Evolutionary conservation across 1,284 basidiomycete genomes (phyloP), one percentile per base, ranked within the genome.

Genomic region (Ceratobasidium sp.): DNA sequence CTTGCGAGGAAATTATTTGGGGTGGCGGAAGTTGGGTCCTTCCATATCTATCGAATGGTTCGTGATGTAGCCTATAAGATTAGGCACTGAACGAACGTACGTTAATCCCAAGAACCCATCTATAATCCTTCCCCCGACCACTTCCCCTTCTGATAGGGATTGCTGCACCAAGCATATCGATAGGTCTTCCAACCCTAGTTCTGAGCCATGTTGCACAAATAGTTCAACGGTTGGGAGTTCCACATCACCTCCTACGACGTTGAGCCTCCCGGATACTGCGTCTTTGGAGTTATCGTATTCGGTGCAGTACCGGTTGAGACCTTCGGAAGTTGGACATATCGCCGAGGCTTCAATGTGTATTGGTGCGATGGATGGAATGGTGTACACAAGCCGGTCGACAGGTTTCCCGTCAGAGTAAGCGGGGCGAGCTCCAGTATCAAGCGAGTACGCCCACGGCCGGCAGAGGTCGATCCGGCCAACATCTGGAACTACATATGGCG

Each of bases 361-460:
- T 15, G 69, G 69, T 7, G 39, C 69, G 18, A 71, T 49, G 5
- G 53, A 40, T 12, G 69, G 69, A 12, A 71, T 46, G 23, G 51
- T 71, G 51, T 71, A 71, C 6, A 44, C 53, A n/a, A 71, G 33
- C 1, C 26, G 18, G 23, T 71, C 53, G 7, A n/a, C 44, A 2
- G 69, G 53, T 12, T 2, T 10, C 3, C 18, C 28, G 33, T 42
- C 39, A 3, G 40, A 58, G 18, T 0, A 1, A 0, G 40, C 15
- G 18, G 69, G 53, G 3, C 42, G 33, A 39, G 20, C 69, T 15
- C 55, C 53, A 42, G n/a, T 71, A 23, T 71, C 39, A 2, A 40
- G 53, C 20, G 28, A 44, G 40, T 71, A 71, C 26, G 69, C 69
- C 69, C 69, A 71, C 9, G 55, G n/a, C 33, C 42, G 69, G 40